Percentiles rank a stretch among this genome's conserved stretches.
Conservation (phyloP, 208 protist genomes). For the Naegleria fowleri region DNA sequence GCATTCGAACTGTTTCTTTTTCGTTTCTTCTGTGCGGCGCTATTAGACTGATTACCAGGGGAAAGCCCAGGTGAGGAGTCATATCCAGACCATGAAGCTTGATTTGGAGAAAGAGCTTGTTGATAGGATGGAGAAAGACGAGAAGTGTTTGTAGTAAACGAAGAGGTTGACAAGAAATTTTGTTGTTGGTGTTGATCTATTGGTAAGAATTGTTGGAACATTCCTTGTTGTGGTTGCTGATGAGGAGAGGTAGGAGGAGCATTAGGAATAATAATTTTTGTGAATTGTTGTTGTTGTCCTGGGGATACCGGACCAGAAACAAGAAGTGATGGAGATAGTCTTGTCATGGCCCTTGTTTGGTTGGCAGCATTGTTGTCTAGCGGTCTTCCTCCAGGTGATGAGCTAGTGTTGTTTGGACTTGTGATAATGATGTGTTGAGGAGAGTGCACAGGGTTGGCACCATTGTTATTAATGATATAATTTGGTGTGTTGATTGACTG, state of each 20-base stretch:
- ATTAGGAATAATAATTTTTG: background rate
- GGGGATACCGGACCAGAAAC: background rate
- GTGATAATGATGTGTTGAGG: background rate
- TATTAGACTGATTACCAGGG: background rate
- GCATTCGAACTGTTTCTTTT: background rate
- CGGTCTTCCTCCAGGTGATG: background rate
- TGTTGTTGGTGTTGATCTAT: background rate
- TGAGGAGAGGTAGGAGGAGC: background rate
- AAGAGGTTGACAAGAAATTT: background rate
- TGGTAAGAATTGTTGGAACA: background rate
- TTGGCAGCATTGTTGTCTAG: background rate
- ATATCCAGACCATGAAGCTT: background rate
- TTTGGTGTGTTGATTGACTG: background rate
- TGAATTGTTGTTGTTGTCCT: background rate
- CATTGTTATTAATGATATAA: background rate
- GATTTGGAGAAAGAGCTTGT: background rate
- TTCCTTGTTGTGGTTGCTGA: background rate
- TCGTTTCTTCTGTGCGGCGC: background rate
- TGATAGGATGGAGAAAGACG: background rate
- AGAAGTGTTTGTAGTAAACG: background rate
- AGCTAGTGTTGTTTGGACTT: background rate
- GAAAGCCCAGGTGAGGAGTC: background rate
- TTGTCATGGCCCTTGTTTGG: background rate
- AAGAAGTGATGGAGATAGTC: background rate
- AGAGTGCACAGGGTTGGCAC: background rate